Evolutionary conservation across 345 rosid species (phyloP).

Genomic region (Populus ilicifolia): DNA sequence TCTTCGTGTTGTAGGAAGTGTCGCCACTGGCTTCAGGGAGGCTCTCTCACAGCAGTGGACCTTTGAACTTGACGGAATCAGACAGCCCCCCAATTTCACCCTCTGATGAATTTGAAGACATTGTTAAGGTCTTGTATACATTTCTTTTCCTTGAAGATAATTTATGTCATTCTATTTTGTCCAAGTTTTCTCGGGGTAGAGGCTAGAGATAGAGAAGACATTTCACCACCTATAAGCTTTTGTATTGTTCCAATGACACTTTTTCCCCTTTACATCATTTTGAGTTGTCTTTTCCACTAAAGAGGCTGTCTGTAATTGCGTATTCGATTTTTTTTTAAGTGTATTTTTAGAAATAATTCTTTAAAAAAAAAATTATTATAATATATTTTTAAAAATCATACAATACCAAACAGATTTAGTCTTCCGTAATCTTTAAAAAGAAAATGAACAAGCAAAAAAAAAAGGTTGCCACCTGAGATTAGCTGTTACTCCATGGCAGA

Average conservation of each 20-base stretch:
- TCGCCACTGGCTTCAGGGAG: slow-evolving; percentile 92
- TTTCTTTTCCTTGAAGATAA: background rate
- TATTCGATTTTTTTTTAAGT: no score
- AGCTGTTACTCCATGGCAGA: background rate
- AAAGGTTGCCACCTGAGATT: slow-evolving; percentile 13
- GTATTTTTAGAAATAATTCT: no score
- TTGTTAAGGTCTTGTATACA: slow-evolving; percentile 55
- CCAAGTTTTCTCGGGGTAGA: background rate
- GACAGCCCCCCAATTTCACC: slow-evolving; percentile 89
- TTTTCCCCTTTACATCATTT: slow-evolving; percentile 17
- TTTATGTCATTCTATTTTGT: background rate
- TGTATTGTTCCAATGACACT: slow-evolving; percentile 34
- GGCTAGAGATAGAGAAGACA: slow-evolving; percentile 6
- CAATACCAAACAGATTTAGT: background rate
- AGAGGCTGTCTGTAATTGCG: no score
- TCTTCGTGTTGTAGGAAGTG: slow-evolving; percentile 53
- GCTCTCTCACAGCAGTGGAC: slow-evolving; percentile 94
- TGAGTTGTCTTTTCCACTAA: slow-evolving; percentile 21
- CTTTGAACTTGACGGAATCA: slow-evolving; percentile 55
- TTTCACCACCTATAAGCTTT: slow-evolving; percentile 16
- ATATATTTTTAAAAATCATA: no score
- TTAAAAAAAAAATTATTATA: no score
- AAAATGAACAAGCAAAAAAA: background rate
- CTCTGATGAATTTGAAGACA: slow-evolving; percentile 84
- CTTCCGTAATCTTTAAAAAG: background rate